These are phyloP conservation scores for Lunularia cruciata DNA, from an alignment of 225 moss, liverwort and hornwort species.

Conservation along the genomic window DNA sequence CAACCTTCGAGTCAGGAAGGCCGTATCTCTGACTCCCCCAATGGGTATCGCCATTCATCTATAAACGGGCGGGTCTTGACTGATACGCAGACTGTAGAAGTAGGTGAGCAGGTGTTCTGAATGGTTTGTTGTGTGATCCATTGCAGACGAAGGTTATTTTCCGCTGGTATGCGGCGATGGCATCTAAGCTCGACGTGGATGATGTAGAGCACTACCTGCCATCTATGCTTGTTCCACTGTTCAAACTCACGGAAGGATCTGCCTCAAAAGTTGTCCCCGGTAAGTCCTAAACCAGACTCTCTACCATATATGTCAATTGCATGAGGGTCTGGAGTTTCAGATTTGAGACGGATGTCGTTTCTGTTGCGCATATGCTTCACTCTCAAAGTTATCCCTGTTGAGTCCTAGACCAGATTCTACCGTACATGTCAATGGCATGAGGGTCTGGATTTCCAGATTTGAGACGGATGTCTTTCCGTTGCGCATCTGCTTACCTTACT, in stretches of 20 bases:
- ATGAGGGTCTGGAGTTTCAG: neutral
- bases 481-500: neutral
- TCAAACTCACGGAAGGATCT: conserved; percentile 82
- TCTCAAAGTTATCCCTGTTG: conserved; percentile 86
- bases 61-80: no score
- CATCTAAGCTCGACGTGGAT: conserved; percentile 58
- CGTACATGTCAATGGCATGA: neutral
- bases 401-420: neutral
- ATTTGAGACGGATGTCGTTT: neutral
- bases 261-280: conserved; percentile 83
- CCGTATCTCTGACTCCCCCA: no score
- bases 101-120: neutral
- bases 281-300: conserved; percentile 24
- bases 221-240: conserved; percentile 70
- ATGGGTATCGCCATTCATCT: no score
- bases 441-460: neutral
- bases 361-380: neutral
- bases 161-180: conserved; percentile 83
- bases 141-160: conserved; percentile 81
- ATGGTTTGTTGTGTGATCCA: neutral
- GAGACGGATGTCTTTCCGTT: neutral
- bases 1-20: no score
- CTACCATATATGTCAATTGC: neutral
- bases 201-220: conserved; percentile 59
- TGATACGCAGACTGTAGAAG: no score